phyloP scores from a whole-genome alignment of 2,329 filamentous ascomycete genomes.

The Parafenestella ontariensis region DNA sequence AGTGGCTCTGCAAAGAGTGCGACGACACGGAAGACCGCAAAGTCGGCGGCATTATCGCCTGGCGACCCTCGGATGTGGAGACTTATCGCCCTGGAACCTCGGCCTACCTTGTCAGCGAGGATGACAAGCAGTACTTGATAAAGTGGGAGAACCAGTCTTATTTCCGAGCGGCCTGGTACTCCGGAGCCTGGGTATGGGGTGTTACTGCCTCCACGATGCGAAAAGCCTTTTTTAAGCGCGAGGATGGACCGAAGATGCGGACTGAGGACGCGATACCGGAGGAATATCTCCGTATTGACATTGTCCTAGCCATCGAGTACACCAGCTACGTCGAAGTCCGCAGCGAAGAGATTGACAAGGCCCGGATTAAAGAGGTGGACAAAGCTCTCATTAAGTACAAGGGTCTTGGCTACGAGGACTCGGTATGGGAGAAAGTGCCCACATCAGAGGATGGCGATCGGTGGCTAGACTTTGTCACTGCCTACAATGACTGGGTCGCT shows the following conservation, averaged over 20 bases:
- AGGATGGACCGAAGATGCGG: conserved; percentile 71
- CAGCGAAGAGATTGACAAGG: conserved; percentile 73
- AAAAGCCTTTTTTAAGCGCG: conserved; percentile 76
- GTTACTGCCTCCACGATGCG: conserved; percentile 70
- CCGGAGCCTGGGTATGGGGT: conserved; percentile 87
- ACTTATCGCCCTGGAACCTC: conserved; percentile 61
- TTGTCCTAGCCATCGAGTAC: conserved; percentile 84
- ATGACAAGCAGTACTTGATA: conserved; percentile 88
- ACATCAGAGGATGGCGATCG: conserved; percentile 67
- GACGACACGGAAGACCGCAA: conserved; percentile 65
- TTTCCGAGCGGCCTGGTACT: conserved; percentile 83
- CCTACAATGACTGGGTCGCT: conserved; percentile 85
- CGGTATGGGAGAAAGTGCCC: conserved; percentile 87
- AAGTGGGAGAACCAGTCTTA: conserved; percentile 88
- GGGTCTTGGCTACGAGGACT: conserved; percentile 87
- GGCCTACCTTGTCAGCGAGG: conserved; percentile 68
- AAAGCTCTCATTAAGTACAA: conserved; percentile 88
- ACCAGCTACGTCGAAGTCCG: conserved; percentile 63
- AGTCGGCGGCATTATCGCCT: conserved; percentile 82
- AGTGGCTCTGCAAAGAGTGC: conserved; percentile 85
- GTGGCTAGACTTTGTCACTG: conserved; percentile 80
- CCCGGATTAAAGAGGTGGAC: conserved; percentile 73
- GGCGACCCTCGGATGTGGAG: conserved; percentile 73
- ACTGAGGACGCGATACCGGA: conserved; percentile 84
- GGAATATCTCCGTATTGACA: conserved; percentile 83